These are phyloP conservation scores for Colletotrichum sp. DNA, from an alignment of 2,329 filamentous ascomycete genomes.

Conservation along the genomic window DNA sequence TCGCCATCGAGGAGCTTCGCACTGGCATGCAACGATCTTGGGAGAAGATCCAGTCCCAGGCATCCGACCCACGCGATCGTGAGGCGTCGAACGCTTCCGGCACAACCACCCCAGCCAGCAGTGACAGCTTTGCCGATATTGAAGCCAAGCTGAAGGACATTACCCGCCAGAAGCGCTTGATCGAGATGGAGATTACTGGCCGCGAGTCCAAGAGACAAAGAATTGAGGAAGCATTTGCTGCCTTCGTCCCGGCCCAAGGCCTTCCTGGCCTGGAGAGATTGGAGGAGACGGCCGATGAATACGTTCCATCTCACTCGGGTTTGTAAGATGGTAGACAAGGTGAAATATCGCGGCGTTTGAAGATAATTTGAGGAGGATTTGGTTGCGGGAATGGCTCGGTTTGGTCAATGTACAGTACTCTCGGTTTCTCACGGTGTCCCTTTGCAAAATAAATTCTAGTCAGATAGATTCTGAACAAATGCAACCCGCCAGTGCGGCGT, in stretches of 20 bases:
- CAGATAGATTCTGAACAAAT: not conserved
- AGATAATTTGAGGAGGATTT: not conserved
- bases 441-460: not conserved
- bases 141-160: not conserved
- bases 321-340: not conserved
- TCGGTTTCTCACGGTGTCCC: not conserved
- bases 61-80: not conserved
- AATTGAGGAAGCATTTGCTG: not conserved
- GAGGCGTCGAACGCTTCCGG: not conserved
- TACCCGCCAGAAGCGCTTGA: not conserved
- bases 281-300: not conserved
- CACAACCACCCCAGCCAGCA: not conserved
- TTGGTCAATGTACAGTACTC: not conserved
- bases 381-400: not conserved
- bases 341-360: not conserved
- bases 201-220: not conserved
- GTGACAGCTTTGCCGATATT: not conserved
- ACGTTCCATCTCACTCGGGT: not conserved
- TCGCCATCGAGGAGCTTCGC: not conserved
- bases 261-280: not conserved
- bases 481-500: not conserved
- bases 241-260: not conserved
- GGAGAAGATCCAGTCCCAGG: not conserved
- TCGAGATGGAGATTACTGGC: not conserved
- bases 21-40: not conserved